Conservation (phyloP, 306 rosid genomes). For the Macrotyloma uniflorum region DNA sequence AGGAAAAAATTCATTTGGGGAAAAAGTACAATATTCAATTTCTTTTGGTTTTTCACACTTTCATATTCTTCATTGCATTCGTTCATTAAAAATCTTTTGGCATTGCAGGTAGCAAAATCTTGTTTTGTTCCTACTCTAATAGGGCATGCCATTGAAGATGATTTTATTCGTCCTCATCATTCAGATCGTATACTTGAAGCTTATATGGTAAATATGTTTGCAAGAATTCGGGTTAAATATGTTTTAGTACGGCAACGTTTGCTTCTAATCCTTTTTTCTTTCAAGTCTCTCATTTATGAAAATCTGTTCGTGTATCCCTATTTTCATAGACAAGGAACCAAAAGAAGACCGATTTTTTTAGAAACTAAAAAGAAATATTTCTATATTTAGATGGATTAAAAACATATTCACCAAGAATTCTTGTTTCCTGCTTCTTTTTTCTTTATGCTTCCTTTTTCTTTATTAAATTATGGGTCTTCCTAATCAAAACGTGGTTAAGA, state of each 20-base stretch:
- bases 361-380: neutral
- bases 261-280: neutral
- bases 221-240: neutral
- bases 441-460: too few species aligned
- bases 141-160: conserved; percentile 95
- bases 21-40: neutral
- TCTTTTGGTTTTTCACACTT: neutral
- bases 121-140: conserved; percentile 83
- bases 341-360: neutral
- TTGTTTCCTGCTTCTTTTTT: neutral
- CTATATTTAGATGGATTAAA: neutral
- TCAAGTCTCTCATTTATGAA: neutral
- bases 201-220: conserved; percentile 68
- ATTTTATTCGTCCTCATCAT: conserved; percentile 92
- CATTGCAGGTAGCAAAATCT: conserved; percentile 78
- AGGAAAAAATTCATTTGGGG: neutral
- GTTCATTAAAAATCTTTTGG: conserved; percentile 35
- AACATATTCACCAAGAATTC: neutral
- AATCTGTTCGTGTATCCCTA: neutral
- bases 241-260: neutral
- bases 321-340: neutral
- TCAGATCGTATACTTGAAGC: conserved; percentile 82
- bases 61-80: conserved; percentile 10
- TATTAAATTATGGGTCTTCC: too few species aligned
- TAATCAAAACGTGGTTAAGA: too few species aligned